phyloP scores from a whole-genome alignment of 192 early-diverging fungal species.

The Radiomyces spectabilis region DNA sequence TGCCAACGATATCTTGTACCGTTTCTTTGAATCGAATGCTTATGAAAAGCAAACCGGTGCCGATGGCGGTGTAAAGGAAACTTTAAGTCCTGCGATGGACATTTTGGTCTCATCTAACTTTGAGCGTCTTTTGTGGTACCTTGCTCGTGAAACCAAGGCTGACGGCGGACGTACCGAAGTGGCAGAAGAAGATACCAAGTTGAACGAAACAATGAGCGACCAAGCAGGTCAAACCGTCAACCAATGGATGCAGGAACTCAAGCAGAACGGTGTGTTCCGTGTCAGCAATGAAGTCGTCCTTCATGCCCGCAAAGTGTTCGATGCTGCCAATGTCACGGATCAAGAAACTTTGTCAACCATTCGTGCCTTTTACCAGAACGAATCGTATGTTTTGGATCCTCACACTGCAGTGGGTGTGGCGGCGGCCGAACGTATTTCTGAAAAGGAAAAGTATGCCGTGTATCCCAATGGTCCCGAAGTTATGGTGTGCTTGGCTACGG shows the following conservation, averaged over 20 bases:
- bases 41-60: conserved; percentile 70
- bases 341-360: conserved; percentile 73
- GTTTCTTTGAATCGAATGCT: conserved; percentile 80
- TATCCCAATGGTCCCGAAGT: conserved; percentile 21
- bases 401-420: conserved; percentile 94
- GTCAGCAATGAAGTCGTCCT: conserved; percentile 54
- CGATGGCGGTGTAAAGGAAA: conserved; percentile 55
- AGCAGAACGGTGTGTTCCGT: conserved; percentile 60
- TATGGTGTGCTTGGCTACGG: conserved; percentile 77
- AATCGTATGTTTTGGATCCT: conserved; percentile 84
- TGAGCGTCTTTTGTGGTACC: conserved; percentile 94
- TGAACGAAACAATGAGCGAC: conserved; percentile 15
- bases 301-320: conserved; percentile 64
- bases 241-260: conserved; percentile 76
- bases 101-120: conserved; percentile 96
- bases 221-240: conserved; percentile 52
- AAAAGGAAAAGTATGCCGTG: conserved; percentile 3
- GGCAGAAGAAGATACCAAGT: conserved; percentile 28
- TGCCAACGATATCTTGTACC: conserved; percentile 93
- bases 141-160: conserved; percentile 54
- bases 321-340: conserved; percentile 68
- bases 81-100: conserved; percentile 95
- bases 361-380: conserved; percentile 47
- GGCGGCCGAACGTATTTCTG: conserved; percentile 57
- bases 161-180: conserved; percentile 22